These are phyloP conservation scores for Hericium rajendrae DNA, from an alignment of 768 basidiomycete genomes.

Conservation along the genomic window DNA sequence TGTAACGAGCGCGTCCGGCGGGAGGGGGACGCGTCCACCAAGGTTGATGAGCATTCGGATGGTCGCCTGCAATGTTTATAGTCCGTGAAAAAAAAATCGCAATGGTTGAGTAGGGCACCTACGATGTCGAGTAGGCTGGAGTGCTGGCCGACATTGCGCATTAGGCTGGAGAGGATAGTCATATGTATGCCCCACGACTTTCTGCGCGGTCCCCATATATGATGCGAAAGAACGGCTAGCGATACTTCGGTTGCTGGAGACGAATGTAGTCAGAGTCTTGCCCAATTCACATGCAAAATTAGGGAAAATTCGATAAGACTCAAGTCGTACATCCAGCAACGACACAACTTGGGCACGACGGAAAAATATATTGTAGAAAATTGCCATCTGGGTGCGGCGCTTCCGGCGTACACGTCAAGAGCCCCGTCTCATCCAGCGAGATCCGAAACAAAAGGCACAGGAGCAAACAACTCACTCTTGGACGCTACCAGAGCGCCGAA, in stretches of 20 bases:
- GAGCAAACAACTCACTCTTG: conserved; percentile 7
- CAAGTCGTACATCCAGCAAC: not conserved
- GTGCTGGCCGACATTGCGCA: conserved; percentile 76
- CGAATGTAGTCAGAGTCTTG: not conserved
- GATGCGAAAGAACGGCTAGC: conserved; percentile 65
- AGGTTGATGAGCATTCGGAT: conserved; percentile 65
- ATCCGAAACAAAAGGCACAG: not conserved
- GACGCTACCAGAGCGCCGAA: conserved; percentile 39
- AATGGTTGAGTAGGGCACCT: conserved; percentile 17
- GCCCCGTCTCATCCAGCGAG: no score
- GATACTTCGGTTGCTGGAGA: conserved; percentile 36
- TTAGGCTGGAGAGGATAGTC: conserved; percentile 79
- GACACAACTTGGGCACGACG: not conserved
- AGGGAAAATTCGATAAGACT: not conserved
- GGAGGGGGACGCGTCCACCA: conserved; percentile 62
- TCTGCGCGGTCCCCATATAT: conserved; percentile 78
- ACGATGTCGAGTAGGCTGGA: conserved; percentile 80
- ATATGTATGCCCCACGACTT: conserved; percentile 93
- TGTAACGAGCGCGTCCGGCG: conserved; percentile 88
- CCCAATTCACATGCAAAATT: not conserved
- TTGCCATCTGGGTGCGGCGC: no score
- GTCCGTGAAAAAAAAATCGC: not conserved
- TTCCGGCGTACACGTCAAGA: no score
- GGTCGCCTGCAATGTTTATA: conserved; percentile 24
- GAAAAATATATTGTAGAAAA: no score